Base-by-base conservation (phyloP, 805 yeast species). In the Yarrowia sp. region DNA sequence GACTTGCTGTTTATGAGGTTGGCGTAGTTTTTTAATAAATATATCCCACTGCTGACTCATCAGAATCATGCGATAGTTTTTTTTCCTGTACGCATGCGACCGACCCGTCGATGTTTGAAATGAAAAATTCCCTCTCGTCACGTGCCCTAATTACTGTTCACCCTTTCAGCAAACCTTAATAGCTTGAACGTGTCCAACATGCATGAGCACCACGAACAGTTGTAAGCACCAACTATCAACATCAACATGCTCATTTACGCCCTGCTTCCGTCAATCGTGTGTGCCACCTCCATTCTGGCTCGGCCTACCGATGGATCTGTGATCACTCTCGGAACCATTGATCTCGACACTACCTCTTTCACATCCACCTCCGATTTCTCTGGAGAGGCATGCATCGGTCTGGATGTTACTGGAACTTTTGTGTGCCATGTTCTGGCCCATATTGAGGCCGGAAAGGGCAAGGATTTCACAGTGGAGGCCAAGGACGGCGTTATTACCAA, bases 331-430 rank as follows among this genome's bases (percentile, higher is more conserved):
- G 61, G 61, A 55, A 39, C 61, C 36, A 31, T 55, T 18, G 47
- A 55, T 55, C 61, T 55, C 31, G 61, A 55, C 7, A 10, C 47
- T n/a, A 36, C 47, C n/a, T 28, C 61, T 8, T 55, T 55, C 61
- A 41, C 61, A n/a, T 55, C 61, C 15, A 4, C 38, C 38, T 55
- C 61, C 8, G 61, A 55, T n/a, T 55, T 41, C 13, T 5, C 47
- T 7, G 61, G 61, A 15, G 47, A 55, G 47, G 61, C 61, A 1
- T 55, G 61, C 17, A 55, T 55, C 11, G 61, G 61, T 11, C 38
- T 55, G 36, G 31, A 31, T 17, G 36, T 15, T 5, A 36, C 43
- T 4, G 61, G 61, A 35, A 10, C 4, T 13, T 55, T 55, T 55
- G 45, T 55, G 61, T 55, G 61, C 31, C 61, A 55, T 32, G 61